phyloP scores from a whole-genome alignment of 768 basidiomycete species.

The Rhizopogon vinicolor region DNA sequence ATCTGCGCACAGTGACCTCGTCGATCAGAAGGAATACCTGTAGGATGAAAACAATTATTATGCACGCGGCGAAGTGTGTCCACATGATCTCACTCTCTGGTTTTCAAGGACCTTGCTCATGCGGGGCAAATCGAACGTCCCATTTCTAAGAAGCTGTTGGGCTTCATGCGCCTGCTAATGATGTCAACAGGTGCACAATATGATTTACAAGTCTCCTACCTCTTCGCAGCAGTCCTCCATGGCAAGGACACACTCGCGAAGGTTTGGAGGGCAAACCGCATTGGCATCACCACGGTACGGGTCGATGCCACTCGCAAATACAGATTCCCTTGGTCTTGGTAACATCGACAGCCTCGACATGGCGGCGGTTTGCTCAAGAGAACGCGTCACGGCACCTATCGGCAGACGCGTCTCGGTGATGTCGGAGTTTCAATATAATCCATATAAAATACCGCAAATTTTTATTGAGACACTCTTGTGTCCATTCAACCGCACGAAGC shows the following conservation, averaged over 20 bases:
- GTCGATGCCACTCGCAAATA: constrained; percentile 66
- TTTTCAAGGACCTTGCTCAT: constrained; percentile 65
- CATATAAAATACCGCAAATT: too few relatives aligned
- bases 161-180: constrained; percentile 55
- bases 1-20: constrained; percentile 65
- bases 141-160: constrained; percentile 62
- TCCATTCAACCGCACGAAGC: too few relatives aligned
- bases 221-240: constrained; percentile 83
- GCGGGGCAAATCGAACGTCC: constrained; percentile 67
- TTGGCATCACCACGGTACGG: constrained; percentile 60
- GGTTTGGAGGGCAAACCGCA: constrained; percentile 63
- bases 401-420: constrained; percentile 10
- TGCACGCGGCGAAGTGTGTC: not conserved
- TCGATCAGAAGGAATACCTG: constrained; percentile 75
- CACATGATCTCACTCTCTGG: constrained; percentile 46
- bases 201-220: constrained; percentile 30
- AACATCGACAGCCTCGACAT: constrained; percentile 49
- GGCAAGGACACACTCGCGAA: constrained; percentile 71
- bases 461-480: too few relatives aligned
- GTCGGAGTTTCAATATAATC: constrained; percentile 22
- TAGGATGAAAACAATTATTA: constrained; percentile 2
- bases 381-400: constrained; percentile 10
- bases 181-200: constrained; percentile 1
- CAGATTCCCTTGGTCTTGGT: constrained; percentile 53
- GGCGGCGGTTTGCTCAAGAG: constrained; percentile 13